These are phyloP conservation scores for Auxenochlorella pyrenoidosa DNA, from an alignment of 139 green algal species.

Conservation along the genomic window DNA sequence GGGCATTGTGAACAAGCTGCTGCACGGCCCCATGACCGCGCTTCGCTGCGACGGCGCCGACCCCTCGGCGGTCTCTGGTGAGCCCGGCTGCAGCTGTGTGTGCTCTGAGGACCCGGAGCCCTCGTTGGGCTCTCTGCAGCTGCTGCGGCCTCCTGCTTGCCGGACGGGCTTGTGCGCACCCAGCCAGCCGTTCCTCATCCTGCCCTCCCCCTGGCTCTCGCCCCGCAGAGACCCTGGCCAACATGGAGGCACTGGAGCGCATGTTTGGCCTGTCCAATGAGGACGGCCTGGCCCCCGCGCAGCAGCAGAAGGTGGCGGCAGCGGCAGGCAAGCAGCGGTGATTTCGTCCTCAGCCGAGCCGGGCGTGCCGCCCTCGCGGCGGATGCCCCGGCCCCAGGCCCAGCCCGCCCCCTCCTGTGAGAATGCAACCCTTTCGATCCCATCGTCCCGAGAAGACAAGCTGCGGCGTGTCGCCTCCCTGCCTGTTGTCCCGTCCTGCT, in stretches of 20 bases:
- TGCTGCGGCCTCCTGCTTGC: too few species aligned
- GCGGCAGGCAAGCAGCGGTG: constrained; percentile 17
- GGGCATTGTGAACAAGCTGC: constrained; percentile 99
- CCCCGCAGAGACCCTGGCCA: constrained; percentile 88
- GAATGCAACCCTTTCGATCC: neutral
- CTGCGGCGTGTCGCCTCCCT: too few species aligned
- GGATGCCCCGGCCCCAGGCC: neutral
- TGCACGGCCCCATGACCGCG: constrained; percentile 98
- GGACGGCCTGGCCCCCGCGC: constrained; percentile 16
- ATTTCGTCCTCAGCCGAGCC: too few species aligned
- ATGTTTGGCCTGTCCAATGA: constrained; percentile 93
- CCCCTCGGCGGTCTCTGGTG: constrained; percentile 73
- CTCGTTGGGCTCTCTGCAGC: too few species aligned
- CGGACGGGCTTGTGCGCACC: too few species aligned
- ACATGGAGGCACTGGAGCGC: constrained; percentile 98
- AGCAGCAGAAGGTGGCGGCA: constrained; percentile 25
- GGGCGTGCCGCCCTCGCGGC: too few species aligned
- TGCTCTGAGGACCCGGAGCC: too few species aligned
- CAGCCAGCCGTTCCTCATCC: too few species aligned
- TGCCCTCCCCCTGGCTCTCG: too few species aligned
- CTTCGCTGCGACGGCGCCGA: constrained; percentile 94
- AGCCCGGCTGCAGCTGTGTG: too few species aligned
- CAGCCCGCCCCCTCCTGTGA: neutral
- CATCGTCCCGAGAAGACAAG: constrained; percentile 1
- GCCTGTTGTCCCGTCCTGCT: neutral